Base-by-base conservation (phyloP, 2,329 filamentous ascomycete genomes). In the Arthrobotrys sinensis region DNA sequence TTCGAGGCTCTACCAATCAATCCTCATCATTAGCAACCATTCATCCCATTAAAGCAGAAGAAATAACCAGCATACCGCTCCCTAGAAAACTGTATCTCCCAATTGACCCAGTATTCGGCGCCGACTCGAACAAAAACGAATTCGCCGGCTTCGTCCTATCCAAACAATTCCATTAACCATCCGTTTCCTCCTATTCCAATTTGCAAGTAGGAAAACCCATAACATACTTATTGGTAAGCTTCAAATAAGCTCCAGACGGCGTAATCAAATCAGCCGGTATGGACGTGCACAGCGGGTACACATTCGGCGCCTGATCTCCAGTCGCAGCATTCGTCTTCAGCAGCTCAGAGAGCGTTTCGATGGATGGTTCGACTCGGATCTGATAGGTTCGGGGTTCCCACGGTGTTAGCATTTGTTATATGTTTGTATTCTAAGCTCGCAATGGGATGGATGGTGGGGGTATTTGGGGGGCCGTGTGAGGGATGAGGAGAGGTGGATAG, bases 61-160 rank as follows among this genome's bases (percentile, higher is more conserved):
- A 28, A 57, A n/a, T 5, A 16, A 8, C 16, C 52, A 60, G 84
- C 86, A 79, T 81, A 84, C 91, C 91, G 81, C 92, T 93, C 81
- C 95, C 95, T 77, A 99, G 89, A 85, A 99, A 99, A 86, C 93
- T 97, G 85, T 97, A 98, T 82, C 96, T 89, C 75, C 95, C 95
- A 80, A 99, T 93, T 16, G 91, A 94, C 85, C 98, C 95, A 32
- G 94, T 95, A 14, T 90, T 91, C 21, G 94, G 94, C 28, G 95
- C 96, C 82, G 94, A 97, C 86, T 99, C 96, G 85, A 97, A 97
- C 57, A 99, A 89, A 84, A 97, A 98, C 2, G 95, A 97, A 82
- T 93, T 90, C 81, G 93, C 91, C 60, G 92, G 92, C 81, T 88
- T 86, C 34, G 89, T 86, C 81, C 86, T 88, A 70, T 45, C 10